A percentile compares a stretch with the other conserved stretches of the same genome.
Conservation (phyloP, 805 yeast species). For the Candida nonsorbophila region DNA sequence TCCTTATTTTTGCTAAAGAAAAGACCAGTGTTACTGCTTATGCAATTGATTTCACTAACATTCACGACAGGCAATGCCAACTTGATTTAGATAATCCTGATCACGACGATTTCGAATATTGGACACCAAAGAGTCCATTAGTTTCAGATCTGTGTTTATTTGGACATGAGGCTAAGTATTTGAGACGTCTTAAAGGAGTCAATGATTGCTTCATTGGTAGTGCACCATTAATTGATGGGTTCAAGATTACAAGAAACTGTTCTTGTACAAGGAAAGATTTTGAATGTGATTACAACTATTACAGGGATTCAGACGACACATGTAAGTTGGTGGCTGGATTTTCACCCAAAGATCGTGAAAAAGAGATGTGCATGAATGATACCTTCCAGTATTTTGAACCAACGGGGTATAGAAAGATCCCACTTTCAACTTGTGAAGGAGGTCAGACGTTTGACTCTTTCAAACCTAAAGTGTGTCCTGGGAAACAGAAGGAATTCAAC, state of each 20-base stretch:
- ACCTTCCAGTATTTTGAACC: slow-evolving; percentile 75
- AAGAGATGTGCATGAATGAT: slow-evolving; percentile 53
- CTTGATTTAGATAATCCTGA: slow-evolving; percentile 37
- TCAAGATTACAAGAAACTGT: slow-evolving; percentile 59
- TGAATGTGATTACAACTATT: slow-evolving; percentile 90
- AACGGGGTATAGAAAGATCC: slow-evolving; percentile 87
- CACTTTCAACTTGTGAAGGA: slow-evolving; percentile 79
- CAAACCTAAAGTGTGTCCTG: slow-evolving; percentile 78
- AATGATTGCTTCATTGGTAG: slow-evolving; percentile 67
- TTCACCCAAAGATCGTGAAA: slow-evolving; percentile 55
- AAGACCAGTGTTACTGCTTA: slow-evolving; percentile 38
- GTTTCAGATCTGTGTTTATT: slow-evolving; percentile 34
- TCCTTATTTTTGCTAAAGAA: slow-evolving; percentile 57
- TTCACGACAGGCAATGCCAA: slow-evolving; percentile 35
- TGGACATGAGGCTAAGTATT: slow-evolving; percentile 38
- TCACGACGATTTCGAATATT: slow-evolving; percentile 36
- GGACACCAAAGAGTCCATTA: slow-evolving; percentile 37
- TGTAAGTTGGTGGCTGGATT: slow-evolving; percentile 80
- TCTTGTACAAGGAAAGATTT: slow-evolving; percentile 80
- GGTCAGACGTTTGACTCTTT: slow-evolving; percentile 70
- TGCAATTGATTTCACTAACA: slow-evolving; percentile 32
- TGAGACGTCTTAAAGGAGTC: slow-evolving; percentile 39
- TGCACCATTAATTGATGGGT: slow-evolving; percentile 53
- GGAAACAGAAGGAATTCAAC: slow-evolving; percentile 63
- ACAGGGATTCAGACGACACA: slow-evolving; percentile 67